A percentile compares a stretch with the other conserved stretches of the same genome.
phyloP scores from a whole-genome alignment of 2,329 filamentous ascomycete species.

The Daldinia eschscholtzii region DNA sequence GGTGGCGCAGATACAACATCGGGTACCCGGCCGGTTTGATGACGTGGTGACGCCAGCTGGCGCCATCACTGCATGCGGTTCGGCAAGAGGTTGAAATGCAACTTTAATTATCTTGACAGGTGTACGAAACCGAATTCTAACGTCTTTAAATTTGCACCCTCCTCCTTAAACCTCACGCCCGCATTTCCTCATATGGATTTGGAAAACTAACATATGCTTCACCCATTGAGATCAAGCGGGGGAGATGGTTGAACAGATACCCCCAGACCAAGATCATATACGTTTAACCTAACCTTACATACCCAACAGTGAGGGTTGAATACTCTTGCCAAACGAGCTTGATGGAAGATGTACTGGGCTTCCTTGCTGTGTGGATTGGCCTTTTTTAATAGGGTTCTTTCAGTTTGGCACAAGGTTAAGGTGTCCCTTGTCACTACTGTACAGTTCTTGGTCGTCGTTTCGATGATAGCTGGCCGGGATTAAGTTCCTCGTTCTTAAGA shows the following conservation, averaged over 20 bases:
- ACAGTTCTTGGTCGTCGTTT: neutral
- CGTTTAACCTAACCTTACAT: neutral
- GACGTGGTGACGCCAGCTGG: slow-evolving; percentile 9
- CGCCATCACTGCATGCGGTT: slow-evolving; percentile 3
- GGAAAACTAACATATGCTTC: slow-evolving; percentile 13
- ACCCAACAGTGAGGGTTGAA: neutral
- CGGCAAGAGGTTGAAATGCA: slow-evolving; percentile 8
- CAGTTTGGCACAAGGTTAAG: slow-evolving; percentile 3
- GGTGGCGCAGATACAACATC: slow-evolving; percentile 10
- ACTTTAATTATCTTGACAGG: slow-evolving; percentile 7
- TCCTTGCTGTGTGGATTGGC: neutral
- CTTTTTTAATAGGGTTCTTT: slow-evolving; percentile 5
- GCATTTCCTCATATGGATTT: slow-evolving; percentile 12
- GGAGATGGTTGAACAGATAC: neutral
- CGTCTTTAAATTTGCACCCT: slow-evolving; percentile 8
- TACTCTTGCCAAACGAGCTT: neutral
- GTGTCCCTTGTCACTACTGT: neutral
- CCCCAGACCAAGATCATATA: neutral
- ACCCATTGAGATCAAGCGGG: neutral
- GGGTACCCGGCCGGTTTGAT: neutral
- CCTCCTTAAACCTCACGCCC: neutral
- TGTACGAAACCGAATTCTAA: neutral
- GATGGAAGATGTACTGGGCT: neutral
- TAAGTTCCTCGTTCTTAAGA: neutral
- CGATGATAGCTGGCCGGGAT: neutral